Evolutionary conservation across 352 stramenopile genomes (phyloP), one percentile per base, ranked within the genome.

Genomic region (Phytophthora citrophthora): DNA sequence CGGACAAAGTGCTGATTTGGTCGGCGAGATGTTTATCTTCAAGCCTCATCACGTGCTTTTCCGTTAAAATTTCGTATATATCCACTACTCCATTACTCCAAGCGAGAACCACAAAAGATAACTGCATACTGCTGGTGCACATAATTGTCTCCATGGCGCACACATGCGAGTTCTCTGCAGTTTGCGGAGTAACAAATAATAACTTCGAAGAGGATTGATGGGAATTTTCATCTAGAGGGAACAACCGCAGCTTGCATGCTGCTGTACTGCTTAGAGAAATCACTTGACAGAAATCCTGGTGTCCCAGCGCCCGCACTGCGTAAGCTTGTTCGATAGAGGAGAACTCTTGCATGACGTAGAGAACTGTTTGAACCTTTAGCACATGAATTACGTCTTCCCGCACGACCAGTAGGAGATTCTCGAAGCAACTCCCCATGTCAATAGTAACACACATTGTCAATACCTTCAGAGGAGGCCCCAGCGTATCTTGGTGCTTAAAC

Each of bases 381-480:
- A 90, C 81, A 40, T 92, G 73, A 26, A 92, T 81, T 4, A 88
- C 47, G 34, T 89, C 79, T 3, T 73, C 61, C 13, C 69, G 71
- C 20, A 87, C 54, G 5, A 89, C 70, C 0, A 92, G 47, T 16
- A 92, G 48, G 10, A 92, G 48, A 3, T 68, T 83, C 48, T 90
- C 83, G 1, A 55, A 56, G 44, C 76, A 88, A 26, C 51, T 66
- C 5, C 68, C 73, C 69, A 87, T 88, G 23, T 88, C 68, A 16
- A 90, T 68, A 16, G 54, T 55, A n/a, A 90, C 69, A 39, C 68
- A 89, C 23, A 90, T 61, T 7, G 54, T 49, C 16, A 74, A 52
- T 6, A 54, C 73, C 16, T 41, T 72, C 9, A 69, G 58, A 20
- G 23, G 52, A 26, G 48, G 68, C 50, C 44, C 65, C 43, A 40